Base-by-base conservation (phyloP, 257 asterid species). In the Fraxinus excelsior region DNA sequence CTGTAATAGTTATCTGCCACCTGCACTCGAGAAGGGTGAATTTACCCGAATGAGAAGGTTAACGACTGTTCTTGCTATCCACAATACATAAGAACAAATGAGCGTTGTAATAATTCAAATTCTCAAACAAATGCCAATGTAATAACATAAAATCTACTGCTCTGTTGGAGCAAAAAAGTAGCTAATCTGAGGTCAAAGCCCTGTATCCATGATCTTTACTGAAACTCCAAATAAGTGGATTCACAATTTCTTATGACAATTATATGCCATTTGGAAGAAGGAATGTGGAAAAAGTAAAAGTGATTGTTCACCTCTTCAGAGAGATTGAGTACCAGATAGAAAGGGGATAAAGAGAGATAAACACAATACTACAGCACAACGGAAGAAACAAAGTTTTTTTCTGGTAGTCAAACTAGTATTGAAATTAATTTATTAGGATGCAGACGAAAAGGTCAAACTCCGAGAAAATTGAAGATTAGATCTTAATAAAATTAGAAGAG, bases 1-100 rank as follows among this genome's bases (percentile, higher is more conserved):
- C 97, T 86, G 84, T 92, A 94, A 32, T 91, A 83, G 87, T 94
- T 94, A 75, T 88, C 92, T 35, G 82, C 87, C 71, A 94, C 97
- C 97, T 94, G 80, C 79, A 80, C 10, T n/a, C 76, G 51, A 72
- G 56, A 74, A 8, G 7, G 34, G 8, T n/a, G 34, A 12, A 25
- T 23, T 42, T 11, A 9, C 16, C 32, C 34, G 0, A 62, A 62
- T 62, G 74, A 28, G 25, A 65, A 5, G 19, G 35, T 26, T 10
- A 23, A 8, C 31, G 0, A 8, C 34, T 8, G 32, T 9, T 11
- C 32, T 60, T 21, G 16, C 25, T 60, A 23, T 60, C 67, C 67
- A 60, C 32, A 19, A 2, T 21, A 19, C 64, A 49, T 18, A 11
- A 40, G 11, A 28, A 40, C 67, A 19, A 13, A 28, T 34, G 29